Percentiles rank a stretch among this genome's conserved stretches.
These are phyloP conservation scores for Paramyrothecium roridum DNA, from an alignment of 2,329 filamentous ascomycete genomes.

Conservation along the genomic window DNA sequence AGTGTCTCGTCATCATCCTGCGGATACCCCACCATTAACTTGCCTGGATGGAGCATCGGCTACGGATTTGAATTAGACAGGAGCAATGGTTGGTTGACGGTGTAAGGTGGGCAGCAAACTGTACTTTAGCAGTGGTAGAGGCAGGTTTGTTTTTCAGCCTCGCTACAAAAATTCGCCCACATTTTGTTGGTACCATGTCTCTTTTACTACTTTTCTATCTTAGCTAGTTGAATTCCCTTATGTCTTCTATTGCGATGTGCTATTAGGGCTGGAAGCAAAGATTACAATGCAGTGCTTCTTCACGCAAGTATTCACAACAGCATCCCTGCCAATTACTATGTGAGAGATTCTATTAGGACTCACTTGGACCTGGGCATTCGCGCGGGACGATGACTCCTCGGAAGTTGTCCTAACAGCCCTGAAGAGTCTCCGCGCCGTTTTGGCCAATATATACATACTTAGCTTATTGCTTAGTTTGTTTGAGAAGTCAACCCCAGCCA, in stretches of 20 bases:
- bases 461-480: too few relatives aligned
- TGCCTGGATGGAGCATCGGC: constrained; percentile 26
- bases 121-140: constrained; percentile 36
- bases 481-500: too few relatives aligned
- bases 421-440: too few relatives aligned
- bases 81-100: constrained; percentile 26
- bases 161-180: constrained; percentile 22
- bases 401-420: too few relatives aligned
- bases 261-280: too few relatives aligned
- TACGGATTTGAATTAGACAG: constrained; percentile 28
- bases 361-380: too few relatives aligned
- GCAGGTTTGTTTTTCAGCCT: constrained; percentile 27
- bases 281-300: too few relatives aligned
- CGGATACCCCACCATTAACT: constrained; percentile 21
- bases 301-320: too few relatives aligned
- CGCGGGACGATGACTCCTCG: too few relatives aligned
- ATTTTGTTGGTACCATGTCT: constrained; percentile 25
- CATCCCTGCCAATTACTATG: too few relatives aligned
- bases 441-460: too few relatives aligned
- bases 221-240: constrained; percentile 25
- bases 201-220: constrained; percentile 18
- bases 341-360: too few relatives aligned
- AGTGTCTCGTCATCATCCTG: constrained; percentile 19
- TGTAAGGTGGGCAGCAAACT: constrained; percentile 27
- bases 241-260: background rate